Base-by-base conservation (phyloP, 1,284 basidiomycete species). In the Baeospora myosura region DNA sequence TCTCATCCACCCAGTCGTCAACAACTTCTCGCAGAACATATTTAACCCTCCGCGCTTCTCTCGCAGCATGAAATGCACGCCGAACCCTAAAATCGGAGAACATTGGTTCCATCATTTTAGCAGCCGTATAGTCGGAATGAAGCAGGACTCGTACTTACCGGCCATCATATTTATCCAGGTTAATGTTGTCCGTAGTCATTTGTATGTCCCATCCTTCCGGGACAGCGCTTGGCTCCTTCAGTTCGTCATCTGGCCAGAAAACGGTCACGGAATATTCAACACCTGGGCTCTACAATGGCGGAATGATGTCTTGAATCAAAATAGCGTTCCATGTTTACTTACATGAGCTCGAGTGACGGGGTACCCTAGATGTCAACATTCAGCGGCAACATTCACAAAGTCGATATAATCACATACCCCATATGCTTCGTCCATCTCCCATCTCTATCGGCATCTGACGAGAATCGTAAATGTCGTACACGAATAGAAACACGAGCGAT, bases 1-100 rank as follows among this genome's bases (percentile, higher is more conserved):
- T 54, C 18, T 59, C 51, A 49, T 69, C 62, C 4, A 60, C 60
- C 69, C 60, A 65, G 21, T 64, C 58, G 18, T 64, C 64, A 7
- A 54, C 46, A n/a, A 42, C 45, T 18, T 54, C 43, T 11, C 56
- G 52, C 34, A 45, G 38, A 17, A 59, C 48, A 29, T 56, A 59
- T 44, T 58, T 60, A 7, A 49, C 53, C 25, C 53, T 43, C 21
- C 57, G 44, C 6, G 58, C 57, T 21, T 54, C 45, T 12, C 50
- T 54, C 10, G 48, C 48, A 24, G 57, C 41, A 12, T 47, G 44
- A 28, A 63, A 55, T 23, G 63, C 26, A 11, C 54, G 57, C 26
- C 41, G 30, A 12, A 63, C 45, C 21, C 57, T 59, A 12, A n/a
- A 24, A n/a, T 18, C 26, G 17, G 26, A 23, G 11, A 14, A 16